Base-by-base conservation (phyloP, 306 rosid species). In the Alnus glutinosa region DNA sequence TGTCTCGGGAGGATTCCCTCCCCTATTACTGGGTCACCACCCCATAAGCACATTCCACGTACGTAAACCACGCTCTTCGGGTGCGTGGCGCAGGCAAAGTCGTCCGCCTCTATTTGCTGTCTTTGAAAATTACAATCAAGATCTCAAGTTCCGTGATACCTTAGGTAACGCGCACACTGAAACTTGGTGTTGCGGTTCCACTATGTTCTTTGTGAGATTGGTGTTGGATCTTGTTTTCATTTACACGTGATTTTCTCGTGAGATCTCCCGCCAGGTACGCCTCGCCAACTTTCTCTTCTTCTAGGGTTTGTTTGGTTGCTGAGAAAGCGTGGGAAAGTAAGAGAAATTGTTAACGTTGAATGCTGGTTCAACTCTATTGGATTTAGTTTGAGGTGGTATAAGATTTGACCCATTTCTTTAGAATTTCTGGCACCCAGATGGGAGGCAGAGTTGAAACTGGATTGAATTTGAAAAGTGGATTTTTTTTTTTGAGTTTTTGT, bases 181-280 rank as follows among this genome's bases (percentile, higher is more conserved):
- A 23, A 23, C 36, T 58, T 23, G 36, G 64, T 23, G 64, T 9
- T 49, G 14, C 14, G 4, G 14, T 23, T 58, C 64, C 64, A 23
- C 66, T 59, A 9, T 37, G 37, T 28, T 59, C 58, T 5, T 54
- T 58, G 9, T 23, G 13, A 9, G 66, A 59, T 28, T 59, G 66
- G 2, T 23, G 15, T 59, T 16, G 71, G 74, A 82, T 87, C 82
- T 68, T 37, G 10, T 59, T 54, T 61, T 39, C 1, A 8, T 23
- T 34, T 19, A 19, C 10, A 2, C 39, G 15, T 32, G 49, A n/a
- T 0, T 61, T 61, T 50, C 52, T 1, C 1, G 19, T 13, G 46
- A 12, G 62, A 67, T 82, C 44, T 64, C 55, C 83, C 30, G 70
- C 78, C 79, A 74, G 88, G 89, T 88, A 28, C 32, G 44, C 46